These are phyloP conservation scores for Ceratocystis lukuohia DNA, from an alignment of 2,329 filamentous ascomycete genomes.

Conservation along the genomic window DNA sequence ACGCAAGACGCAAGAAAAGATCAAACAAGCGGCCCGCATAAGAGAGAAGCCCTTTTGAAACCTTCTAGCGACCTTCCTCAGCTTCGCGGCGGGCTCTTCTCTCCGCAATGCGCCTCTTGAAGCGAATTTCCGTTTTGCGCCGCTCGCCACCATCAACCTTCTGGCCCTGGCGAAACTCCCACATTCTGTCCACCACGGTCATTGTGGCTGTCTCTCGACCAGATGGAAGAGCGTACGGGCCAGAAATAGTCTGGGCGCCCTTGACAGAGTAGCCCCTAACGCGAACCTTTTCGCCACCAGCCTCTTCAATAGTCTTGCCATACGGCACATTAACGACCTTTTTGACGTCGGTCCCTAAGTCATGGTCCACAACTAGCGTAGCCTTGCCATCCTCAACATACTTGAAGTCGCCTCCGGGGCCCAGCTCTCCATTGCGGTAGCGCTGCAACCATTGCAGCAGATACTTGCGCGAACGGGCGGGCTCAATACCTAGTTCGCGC, in stretches of 20 bases:
- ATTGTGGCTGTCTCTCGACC: constrained; percentile 52
- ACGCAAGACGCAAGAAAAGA: not conserved
- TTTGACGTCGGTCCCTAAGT: constrained; percentile 33
- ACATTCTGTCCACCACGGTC: constrained; percentile 70
- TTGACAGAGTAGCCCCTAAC: constrained; percentile 55
- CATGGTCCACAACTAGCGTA: constrained; percentile 32
- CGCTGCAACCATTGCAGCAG: constrained; percentile 77
- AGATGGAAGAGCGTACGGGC: constrained; percentile 58
- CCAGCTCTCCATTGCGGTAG: constrained; percentile 64
- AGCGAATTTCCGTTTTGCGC: constrained; percentile 68
- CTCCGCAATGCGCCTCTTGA: constrained; percentile 71
- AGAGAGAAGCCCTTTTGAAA: not conserved
- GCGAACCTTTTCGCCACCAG: constrained; percentile 27
- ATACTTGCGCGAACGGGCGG: constrained; percentile 67
- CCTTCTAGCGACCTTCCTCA: constrained; percentile 27
- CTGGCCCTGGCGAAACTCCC: constrained; percentile 73
- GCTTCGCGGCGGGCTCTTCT: constrained; percentile 52
- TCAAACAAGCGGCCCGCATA: not conserved
- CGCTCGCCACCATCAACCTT: constrained; percentile 97
- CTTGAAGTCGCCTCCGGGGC: constrained; percentile 69
- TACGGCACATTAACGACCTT: constrained; percentile 43
- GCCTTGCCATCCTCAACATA: constrained; percentile 49
- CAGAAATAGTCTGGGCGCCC: constrained; percentile 55
- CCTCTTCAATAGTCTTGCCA: constrained; percentile 28
- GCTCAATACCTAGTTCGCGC: constrained; percentile 73